Evolutionary conservation across 345 rosid genomes (phyloP).

Genomic region (Populus davidiana): DNA sequence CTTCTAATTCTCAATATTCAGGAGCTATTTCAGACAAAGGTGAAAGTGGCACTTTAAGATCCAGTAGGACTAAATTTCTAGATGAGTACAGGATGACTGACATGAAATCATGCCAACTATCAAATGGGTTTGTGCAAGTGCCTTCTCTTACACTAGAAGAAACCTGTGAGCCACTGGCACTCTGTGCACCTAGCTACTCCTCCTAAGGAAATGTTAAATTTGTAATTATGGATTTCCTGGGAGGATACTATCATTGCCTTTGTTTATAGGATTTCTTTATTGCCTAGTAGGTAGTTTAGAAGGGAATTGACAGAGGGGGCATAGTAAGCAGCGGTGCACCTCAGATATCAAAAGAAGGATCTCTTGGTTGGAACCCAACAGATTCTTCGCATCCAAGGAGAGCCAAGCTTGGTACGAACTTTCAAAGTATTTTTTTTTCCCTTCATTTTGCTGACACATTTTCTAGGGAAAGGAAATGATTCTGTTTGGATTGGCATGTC

Average conservation of each 20-base stretch:
- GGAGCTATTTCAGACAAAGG: conserved; percentile 45
- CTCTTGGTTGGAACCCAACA: conserved; percentile 41
- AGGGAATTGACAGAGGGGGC: conserved; percentile 83
- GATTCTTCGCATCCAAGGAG: conserved; percentile 58
- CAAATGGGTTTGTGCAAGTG: conserved; percentile 58
- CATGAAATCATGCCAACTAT: conserved; percentile 36
- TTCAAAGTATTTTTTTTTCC: conserved; percentile 11
- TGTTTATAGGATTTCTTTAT: conserved; percentile 14
- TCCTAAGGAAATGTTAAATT: conserved; percentile 74
- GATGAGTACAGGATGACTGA: conserved; percentile 70
- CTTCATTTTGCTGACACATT: conserved; percentile 7
- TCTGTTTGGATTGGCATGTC: too few species aligned
- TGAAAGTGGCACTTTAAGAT: conserved; percentile 62
- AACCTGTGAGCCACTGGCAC: conserved; percentile 71
- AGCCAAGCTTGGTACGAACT: conserved; percentile 55
- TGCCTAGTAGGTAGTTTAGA: conserved; percentile 54
- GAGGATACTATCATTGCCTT: conserved; percentile 16
- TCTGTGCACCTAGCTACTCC: conserved; percentile 50
- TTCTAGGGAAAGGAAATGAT: conserved; percentile 8
- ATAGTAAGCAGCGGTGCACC: too few species aligned
- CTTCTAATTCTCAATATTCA: conserved; percentile 43
- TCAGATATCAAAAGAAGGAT: conserved; percentile 67
- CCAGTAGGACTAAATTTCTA: conserved; percentile 74
- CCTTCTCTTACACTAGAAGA: conserved; percentile 74
- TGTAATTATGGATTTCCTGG: conserved; percentile 1